A percentile compares a stretch with the other conserved stretches of the same genome.
Evolutionary conservation across 306 rosid genomes (phyloP).

Genomic region (Cajanus cajan): DNA sequence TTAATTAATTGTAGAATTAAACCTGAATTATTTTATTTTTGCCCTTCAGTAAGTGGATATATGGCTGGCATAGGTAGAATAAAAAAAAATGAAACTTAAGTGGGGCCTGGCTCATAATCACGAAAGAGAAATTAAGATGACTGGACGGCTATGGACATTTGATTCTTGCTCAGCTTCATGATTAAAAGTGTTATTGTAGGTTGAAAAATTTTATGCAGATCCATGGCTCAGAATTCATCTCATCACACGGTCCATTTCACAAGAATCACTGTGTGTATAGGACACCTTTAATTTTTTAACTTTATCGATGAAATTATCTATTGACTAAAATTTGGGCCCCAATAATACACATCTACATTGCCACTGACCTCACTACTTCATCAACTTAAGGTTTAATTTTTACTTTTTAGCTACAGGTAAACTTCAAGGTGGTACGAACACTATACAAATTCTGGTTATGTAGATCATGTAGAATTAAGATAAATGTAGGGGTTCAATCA

Average conservation of each 20-base stretch:
- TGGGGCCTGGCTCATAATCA: conserved; percentile 59
- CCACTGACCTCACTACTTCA: background rate
- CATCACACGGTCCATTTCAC: conserved; percentile 22
- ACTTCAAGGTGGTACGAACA: background rate
- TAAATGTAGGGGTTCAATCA: background rate
- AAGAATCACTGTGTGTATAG: conserved; percentile 20
- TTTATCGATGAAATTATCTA: conserved; percentile 22
- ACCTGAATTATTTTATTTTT: background rate
- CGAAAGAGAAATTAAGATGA: conserved; percentile 61
- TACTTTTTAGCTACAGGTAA: conserved; percentile 25
- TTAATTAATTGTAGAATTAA: background rate
- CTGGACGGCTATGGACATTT: conserved; percentile 41
- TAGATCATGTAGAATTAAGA: background rate
- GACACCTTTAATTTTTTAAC: conserved; percentile 19
- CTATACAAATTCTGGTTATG: background rate
- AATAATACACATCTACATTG: background rate
- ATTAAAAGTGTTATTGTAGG: conserved; percentile 36
- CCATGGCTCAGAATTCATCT: conserved; percentile 37
- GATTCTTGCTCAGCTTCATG: conserved; percentile 43
- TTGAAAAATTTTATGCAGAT: conserved; percentile 35
- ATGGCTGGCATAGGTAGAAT: conserved; percentile 45
- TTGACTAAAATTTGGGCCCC: conserved; percentile 27
- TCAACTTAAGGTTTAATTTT: conserved; percentile 18
- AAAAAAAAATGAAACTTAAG: conserved; percentile 30
- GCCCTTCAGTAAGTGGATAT: conserved; percentile 34